A percentile compares a stretch with the other conserved stretches of the same genome.
Evolutionary conservation across 495 filamentous ascomycete genomes (phyloP).

Genomic region (Alectoria sarmentosa): DNA sequence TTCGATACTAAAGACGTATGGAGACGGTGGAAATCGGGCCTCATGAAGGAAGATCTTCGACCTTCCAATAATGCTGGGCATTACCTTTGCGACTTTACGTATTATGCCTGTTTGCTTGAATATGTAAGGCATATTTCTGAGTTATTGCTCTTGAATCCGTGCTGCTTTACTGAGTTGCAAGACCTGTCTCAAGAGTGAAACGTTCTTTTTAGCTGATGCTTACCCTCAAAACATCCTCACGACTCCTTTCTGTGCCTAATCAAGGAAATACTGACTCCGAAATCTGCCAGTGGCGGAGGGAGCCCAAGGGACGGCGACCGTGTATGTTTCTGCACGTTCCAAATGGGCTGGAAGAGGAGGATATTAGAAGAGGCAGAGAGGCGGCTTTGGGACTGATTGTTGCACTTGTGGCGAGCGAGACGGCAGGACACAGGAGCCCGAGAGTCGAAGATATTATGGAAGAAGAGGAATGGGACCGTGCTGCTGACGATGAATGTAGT

Average conservation of each 20-base stretch:
- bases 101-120: constrained; percentile 59
- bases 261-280: too few relatives aligned
- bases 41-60: constrained; percentile 48
- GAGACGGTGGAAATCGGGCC: constrained; percentile 44
- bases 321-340: constrained; percentile 80
- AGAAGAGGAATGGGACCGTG: background rate
- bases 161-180: too few relatives aligned
- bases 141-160: too few relatives aligned
- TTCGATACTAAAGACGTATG: constrained; percentile 50
- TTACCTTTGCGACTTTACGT: constrained; percentile 84
- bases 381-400: constrained; percentile 63
- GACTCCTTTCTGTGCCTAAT: too few relatives aligned
- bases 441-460: background rate
- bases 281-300: constrained; percentile 25
- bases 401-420: constrained; percentile 51
- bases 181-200: too few relatives aligned
- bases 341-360: constrained; percentile 44
- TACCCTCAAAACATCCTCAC: too few relatives aligned
- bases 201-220: too few relatives aligned
- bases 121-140: too few relatives aligned
- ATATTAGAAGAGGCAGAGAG: constrained; percentile 52
- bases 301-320: constrained; percentile 30
- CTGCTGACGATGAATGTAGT: constrained; percentile 2
- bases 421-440: constrained; percentile 10
- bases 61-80: constrained; percentile 70